A percentile compares a stretch with the other conserved stretches of the same genome.
Conservation (phyloP, 2,329 filamentous ascomycete genomes). For the Alternaria metachromatica region DNA sequence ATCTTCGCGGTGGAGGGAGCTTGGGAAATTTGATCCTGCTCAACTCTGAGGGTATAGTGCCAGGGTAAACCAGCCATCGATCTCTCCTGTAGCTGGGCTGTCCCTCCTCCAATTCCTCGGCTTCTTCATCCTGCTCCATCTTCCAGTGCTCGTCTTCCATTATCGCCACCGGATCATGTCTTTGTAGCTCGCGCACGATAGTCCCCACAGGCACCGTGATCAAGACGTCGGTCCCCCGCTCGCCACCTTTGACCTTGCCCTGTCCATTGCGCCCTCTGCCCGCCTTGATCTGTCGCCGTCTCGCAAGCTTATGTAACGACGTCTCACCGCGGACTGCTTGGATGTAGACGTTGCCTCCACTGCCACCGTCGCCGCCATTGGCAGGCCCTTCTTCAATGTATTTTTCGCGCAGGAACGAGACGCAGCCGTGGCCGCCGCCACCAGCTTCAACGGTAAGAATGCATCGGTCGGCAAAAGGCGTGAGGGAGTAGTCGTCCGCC, state of each 20-base stretch:
- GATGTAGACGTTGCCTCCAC: slow-evolving; percentile 91
- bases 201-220: slow-evolving; percentile 93
- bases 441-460: slow-evolving; percentile 79
- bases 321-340: slow-evolving; percentile 92
- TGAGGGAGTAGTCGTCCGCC: slow-evolving; percentile 82
- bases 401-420: slow-evolving; percentile 91
- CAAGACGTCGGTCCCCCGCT: slow-evolving; percentile 83
- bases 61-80: slow-evolving; percentile 88
- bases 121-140: slow-evolving; percentile 31
- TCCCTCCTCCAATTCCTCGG: slow-evolving; percentile 37
- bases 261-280: slow-evolving; percentile 79
- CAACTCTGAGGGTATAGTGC: slow-evolving; percentile 74
- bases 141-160: slow-evolving; percentile 58
- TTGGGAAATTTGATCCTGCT: slow-evolving; percentile 64
- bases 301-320: slow-evolving; percentile 87
- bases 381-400: slow-evolving; percentile 87
- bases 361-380: slow-evolving; percentile 93
- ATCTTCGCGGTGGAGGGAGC: slow-evolving; percentile 63
- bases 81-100: slow-evolving; percentile 60
- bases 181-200: slow-evolving; percentile 80
- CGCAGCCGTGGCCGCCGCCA: slow-evolving; percentile 85
- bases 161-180: slow-evolving; percentile 77
- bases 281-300: slow-evolving; percentile 76
- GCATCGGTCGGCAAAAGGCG: slow-evolving; percentile 88
- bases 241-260: slow-evolving; percentile 75